Evolutionary conservation across 2,329 filamentous ascomycete species (phyloP), one percentile per base, ranked within the genome.

Genomic region (Diaporthe citriasiana): DNA sequence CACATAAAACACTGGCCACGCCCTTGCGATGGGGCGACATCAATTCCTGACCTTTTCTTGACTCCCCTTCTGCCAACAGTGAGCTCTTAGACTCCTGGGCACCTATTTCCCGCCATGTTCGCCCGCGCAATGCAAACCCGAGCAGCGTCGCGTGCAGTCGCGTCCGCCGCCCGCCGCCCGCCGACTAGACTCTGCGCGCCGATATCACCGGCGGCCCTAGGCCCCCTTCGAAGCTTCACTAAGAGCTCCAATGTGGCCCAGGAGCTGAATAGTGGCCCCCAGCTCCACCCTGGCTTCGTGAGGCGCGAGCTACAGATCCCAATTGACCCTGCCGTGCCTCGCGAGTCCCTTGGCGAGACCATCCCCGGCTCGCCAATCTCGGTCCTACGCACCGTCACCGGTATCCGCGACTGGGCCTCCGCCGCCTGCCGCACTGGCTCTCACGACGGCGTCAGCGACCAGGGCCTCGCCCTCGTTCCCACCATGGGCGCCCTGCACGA

Each of bases 401-500:
- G 90, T 15, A 86, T 97, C 57, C 93, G 94, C 42, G 82, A 87
- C 78, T 93, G 93, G 86, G 91, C 65, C 19, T 87, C 90, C 15
- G 86, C 98, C 69, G 93, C 94, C 51, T 83, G 88, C 78, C 93
- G 88, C 78, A 93, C 93, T 87, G 91, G 95, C 47, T 88, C 86
- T 30, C 38, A 47, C n/a, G 88, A 91, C 53, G 90, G 95, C 75
- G 84, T 91, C 47, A 84, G 91, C 74, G 88, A 91, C 79, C 89
- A 93, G 78, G 90, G 93, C 57, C 92, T 99, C 73, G 95, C 93
- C 74, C 91, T 99, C 38, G 95, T 99, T 47, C 97, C 97, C 1
- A 99, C 97, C 42, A 98, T 99, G 97, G 97, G 97, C 76, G 97
- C 97, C 66, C 89, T 99, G n/a, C 97, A 99, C 83, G 90, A 92